Evolutionary conservation across 2,329 filamentous ascomycete species (phyloP).

Genomic region (Colletotrichum brevisporum): DNA sequence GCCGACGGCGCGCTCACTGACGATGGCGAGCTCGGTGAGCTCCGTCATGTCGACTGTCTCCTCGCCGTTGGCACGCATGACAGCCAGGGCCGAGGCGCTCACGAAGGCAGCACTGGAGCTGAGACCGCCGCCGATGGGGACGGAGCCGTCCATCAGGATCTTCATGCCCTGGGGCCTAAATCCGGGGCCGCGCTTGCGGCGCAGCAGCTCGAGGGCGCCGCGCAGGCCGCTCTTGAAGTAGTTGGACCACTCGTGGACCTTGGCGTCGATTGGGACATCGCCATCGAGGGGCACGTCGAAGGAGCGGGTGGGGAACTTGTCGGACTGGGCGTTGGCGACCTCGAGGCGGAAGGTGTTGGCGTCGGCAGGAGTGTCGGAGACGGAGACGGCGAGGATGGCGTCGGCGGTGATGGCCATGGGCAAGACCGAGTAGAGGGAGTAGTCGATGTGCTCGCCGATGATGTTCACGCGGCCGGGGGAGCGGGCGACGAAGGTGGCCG

Average conservation of each 20-base stretch:
- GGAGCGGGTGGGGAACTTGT: conserved; percentile 81
- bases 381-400: conserved; percentile 85
- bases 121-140: conserved; percentile 91
- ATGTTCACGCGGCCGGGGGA: conserved; percentile 97
- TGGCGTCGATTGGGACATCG: conserved; percentile 85
- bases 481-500: conserved; percentile 85
- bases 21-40: conserved; percentile 91
- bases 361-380: conserved; percentile 63
- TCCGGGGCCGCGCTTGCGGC: conserved; percentile 70
- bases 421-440: conserved; percentile 94
- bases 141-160: conserved; percentile 90
- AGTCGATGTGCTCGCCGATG: conserved; percentile 99
- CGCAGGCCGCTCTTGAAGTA: conserved; percentile 96
- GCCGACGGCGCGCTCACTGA: conserved; percentile 93
- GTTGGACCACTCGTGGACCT: conserved; percentile 94
- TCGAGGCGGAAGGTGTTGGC: conserved; percentile 76
- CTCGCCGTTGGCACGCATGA: conserved; percentile 88
- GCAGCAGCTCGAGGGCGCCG: conserved; percentile 84
- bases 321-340: conserved; percentile 82
- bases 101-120: conserved; percentile 96
- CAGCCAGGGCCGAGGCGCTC: conserved; percentile 88
- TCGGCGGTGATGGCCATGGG: conserved; percentile 97
- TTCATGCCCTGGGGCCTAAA: conserved; percentile 85
- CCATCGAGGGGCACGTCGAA: conserved; percentile 78
- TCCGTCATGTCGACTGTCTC: conserved; percentile 88